A percentile compares a stretch with the other conserved stretches of the same genome.
Conservation (phyloP, 2,329 filamentous ascomycete genomes). For the Trichoderma sp. region DNA sequence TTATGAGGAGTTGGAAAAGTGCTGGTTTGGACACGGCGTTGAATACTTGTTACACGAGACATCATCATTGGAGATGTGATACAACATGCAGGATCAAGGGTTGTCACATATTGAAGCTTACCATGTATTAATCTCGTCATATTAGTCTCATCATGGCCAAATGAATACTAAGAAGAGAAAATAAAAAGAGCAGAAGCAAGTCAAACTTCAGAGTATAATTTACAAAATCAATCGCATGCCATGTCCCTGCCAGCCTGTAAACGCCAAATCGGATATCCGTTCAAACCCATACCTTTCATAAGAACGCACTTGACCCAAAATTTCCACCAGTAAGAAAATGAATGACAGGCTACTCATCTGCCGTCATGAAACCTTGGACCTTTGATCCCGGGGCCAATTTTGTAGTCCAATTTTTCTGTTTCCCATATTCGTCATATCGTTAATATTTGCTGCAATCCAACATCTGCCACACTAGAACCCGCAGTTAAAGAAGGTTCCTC, state of each 20-base stretch:
- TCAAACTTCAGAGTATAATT: neutral
- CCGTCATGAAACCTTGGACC: neutral
- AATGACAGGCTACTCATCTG: neutral
- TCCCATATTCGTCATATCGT: neutral
- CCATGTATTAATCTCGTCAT: neutral
- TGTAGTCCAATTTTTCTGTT: neutral
- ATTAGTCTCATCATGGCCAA: neutral
- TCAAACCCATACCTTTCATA: neutral
- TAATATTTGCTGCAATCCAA: neutral
- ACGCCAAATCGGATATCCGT: slow-evolving; percentile 10
- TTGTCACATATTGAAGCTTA: neutral
- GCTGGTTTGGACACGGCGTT: slow-evolving; percentile 5
- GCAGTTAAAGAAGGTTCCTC: slow-evolving; percentile 25
- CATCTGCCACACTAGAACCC: neutral
- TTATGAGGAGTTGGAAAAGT: neutral
- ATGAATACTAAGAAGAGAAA: neutral
- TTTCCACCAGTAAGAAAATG: neutral
- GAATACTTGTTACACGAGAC: neutral
- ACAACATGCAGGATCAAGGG: neutral
- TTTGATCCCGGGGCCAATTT: neutral
- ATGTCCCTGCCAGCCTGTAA: neutral
- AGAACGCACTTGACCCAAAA: neutral
- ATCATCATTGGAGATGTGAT: neutral
- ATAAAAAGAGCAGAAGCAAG: neutral
- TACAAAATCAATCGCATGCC: neutral